These are phyloP conservation scores for Hortiboletus flavorubellus DNA, from an alignment of 768 basidiomycete species.

Conservation along the genomic window DNA sequence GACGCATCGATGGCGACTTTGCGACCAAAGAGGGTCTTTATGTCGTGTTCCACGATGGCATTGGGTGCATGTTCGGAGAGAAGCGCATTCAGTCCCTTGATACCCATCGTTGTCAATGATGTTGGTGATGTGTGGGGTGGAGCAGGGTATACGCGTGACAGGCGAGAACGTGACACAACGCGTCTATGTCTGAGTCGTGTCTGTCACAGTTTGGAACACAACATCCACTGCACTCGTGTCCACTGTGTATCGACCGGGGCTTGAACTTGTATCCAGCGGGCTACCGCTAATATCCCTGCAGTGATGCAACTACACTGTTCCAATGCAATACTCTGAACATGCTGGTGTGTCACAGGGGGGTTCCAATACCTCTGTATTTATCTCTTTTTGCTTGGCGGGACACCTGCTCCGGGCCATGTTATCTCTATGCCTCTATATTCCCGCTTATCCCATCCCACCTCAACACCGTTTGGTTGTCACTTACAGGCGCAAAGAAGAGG, in stretches of 20 bases:
- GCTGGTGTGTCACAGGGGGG: too few species aligned
- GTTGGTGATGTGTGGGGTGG: neutral
- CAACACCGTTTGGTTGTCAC: conserved; percentile 22
- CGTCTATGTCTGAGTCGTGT: too few species aligned
- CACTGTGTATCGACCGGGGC: too few species aligned
- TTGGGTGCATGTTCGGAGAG: conserved; percentile 88
- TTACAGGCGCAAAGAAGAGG: conserved; percentile 46
- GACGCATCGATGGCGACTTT: conserved; percentile 99
- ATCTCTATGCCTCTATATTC: conserved; percentile 20
- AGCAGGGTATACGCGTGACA: conserved; percentile 12
- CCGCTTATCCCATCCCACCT: neutral
- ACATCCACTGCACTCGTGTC: too few species aligned
- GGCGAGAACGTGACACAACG: neutral
- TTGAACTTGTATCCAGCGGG: too few species aligned
- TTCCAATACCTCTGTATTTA: too few species aligned
- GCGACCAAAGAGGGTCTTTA: conserved; percentile 95
- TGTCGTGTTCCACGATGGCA: conserved; percentile 86
- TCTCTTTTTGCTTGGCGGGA: too few species aligned
- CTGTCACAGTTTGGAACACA: too few species aligned
- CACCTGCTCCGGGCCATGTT: too few species aligned
- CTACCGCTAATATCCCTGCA: too few species aligned
- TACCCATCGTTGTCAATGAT: conserved; percentile 59
- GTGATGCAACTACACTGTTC: too few species aligned
- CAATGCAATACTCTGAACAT: too few species aligned
- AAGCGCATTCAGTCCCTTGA: conserved; percentile 91